Base-by-base conservation (phyloP, 1,139 yeast species). In the Pneumocystis sp. region DNA sequence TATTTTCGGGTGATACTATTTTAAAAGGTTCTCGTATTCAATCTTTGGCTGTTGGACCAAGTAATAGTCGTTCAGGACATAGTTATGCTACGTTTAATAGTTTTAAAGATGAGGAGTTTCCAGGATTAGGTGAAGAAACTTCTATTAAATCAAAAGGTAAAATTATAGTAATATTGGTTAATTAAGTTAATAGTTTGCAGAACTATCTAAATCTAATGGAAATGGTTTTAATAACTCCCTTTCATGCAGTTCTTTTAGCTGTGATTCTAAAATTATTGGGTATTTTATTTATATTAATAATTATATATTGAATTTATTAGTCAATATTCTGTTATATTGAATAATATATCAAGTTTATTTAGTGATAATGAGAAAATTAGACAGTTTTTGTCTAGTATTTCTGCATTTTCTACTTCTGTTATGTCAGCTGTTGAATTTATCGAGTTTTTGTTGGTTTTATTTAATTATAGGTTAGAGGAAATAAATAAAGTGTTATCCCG, bases 401-500 rank as follows among this genome's bases (percentile, higher is more conserved):
- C 65, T 8, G 65, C 57, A 31, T 66, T 42, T 56, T 63, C 65
- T 12, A 40, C 61, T 21, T 61, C 65, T 61, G 56, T 59, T 21
- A 66, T 65, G 31, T 45, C 37, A 19, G 67, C 67, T 31, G 42
- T 60, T 25, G 67, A 66, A 25, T 42, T 66, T 50, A 50, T 66
- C 8, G 65, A 60, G 7, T 56, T 63, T 34, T 39, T 65, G 39
- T 61, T 62, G 40, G 21, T 61, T 17, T 42, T 66, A 19, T 44
- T 66, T 44, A 59, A 57, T 25, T n/a, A 34, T 17, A 39, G 50
- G 29, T 29, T 42, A 45, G 67, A 65, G 4, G 50, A 61, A 19
- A 61, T 66, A 19, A 66, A 67, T 10, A 63, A 62, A 59, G 45
- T 65, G 17, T 40, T 66, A 19, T 61, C 62, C 3, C 63, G 63